phyloP scores from a whole-genome alignment of 495 filamentous ascomycete species.

The Parathielavia hyrcaniae region DNA sequence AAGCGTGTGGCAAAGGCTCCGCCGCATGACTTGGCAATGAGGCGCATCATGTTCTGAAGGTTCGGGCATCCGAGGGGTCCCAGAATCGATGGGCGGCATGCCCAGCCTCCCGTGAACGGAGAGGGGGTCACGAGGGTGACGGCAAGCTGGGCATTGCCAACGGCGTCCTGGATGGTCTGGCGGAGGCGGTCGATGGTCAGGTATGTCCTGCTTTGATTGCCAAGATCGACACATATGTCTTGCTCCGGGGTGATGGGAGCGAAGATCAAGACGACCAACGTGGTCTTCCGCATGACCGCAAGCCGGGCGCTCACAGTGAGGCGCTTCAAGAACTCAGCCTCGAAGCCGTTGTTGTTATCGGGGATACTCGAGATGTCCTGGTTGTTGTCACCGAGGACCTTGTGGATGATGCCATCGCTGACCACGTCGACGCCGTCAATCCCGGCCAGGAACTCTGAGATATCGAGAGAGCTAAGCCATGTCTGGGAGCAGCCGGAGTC shows the following conservation, averaged over 20 bases:
- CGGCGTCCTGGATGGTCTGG: conserved; percentile 17
- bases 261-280: conserved; percentile 34
- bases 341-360: conserved; percentile 14
- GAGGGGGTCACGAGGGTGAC: conserved; percentile 24
- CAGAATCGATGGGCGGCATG: conserved; percentile 23
- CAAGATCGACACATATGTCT: conserved; percentile 32
- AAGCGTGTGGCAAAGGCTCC: conserved; percentile 23
- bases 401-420: neutral
- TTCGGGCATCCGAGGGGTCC: neutral
- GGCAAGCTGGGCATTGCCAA: conserved; percentile 17
- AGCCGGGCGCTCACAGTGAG: conserved; percentile 20
- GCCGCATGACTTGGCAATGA: conserved; percentile 23
- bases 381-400: conserved; percentile 15
- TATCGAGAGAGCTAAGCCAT: conserved; percentile 30
- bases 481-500: conserved; percentile 17
- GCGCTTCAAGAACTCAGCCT: conserved; percentile 13
- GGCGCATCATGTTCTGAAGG: conserved; percentile 1
- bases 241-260: conserved; percentile 32
- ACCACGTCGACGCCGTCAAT: conserved; percentile 13
- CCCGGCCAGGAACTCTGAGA: conserved; percentile 15
- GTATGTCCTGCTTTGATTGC: neutral
- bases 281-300: conserved; percentile 11
- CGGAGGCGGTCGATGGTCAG: conserved; percentile 18
- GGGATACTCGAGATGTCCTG: conserved; percentile 25
- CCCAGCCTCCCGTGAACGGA: conserved; percentile 28